These are phyloP conservation scores for Yamadazyma friedrichii DNA, from an alignment of 1,139 yeast genomes.

Conservation along the genomic window DNA sequence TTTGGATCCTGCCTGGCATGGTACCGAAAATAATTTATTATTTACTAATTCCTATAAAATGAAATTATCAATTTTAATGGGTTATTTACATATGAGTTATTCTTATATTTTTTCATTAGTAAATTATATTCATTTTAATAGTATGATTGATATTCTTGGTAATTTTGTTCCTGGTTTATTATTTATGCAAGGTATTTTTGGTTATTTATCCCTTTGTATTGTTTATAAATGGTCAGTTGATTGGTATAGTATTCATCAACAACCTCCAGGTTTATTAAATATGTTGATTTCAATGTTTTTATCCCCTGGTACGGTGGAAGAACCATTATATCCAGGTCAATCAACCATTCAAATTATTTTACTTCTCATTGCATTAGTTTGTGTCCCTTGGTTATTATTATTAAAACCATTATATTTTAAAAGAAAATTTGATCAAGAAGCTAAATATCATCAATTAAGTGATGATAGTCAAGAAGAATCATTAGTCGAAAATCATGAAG, in stretches of 20 bases:
- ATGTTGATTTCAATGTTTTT: slow-evolving; percentile 82
- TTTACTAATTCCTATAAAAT: slow-evolving; percentile 79
- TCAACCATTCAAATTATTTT: slow-evolving; percentile 58
- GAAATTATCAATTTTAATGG: slow-evolving; percentile 80
- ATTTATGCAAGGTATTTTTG: slow-evolving; percentile 83
- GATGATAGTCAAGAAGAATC: slow-evolving; percentile 24
- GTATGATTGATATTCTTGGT: slow-evolving; percentile 67
- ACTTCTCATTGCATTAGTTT: slow-evolving; percentile 58
- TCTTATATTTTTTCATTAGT: slow-evolving; percentile 68
- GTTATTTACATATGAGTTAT: slow-evolving; percentile 75
- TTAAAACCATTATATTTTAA: slow-evolving; percentile 61
- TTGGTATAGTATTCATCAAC: slow-evolving; percentile 66
- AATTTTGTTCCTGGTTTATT: slow-evolving; percentile 77
- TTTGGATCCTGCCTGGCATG: slow-evolving; percentile 79
- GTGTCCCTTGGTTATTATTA: slow-evolving; percentile 75
- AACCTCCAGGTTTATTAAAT: slow-evolving; percentile 78
- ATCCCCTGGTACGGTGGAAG: slow-evolving; percentile 72
- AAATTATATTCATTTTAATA: slow-evolving; percentile 57
- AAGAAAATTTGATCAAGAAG: slow-evolving; percentile 42
- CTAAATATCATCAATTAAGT: slow-evolving; percentile 32
- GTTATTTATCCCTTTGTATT: slow-evolving; percentile 69
- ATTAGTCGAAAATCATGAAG: slow-evolving; percentile 21
- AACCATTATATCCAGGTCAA: slow-evolving; percentile 64
- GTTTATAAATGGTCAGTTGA: slow-evolving; percentile 78
- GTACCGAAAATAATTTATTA: slow-evolving; percentile 70